A percentile compares a stretch with the other conserved stretches of the same genome.
phyloP scores from a whole-genome alignment of 139 green algal genomes.

The Trebouxia sp. region DNA sequence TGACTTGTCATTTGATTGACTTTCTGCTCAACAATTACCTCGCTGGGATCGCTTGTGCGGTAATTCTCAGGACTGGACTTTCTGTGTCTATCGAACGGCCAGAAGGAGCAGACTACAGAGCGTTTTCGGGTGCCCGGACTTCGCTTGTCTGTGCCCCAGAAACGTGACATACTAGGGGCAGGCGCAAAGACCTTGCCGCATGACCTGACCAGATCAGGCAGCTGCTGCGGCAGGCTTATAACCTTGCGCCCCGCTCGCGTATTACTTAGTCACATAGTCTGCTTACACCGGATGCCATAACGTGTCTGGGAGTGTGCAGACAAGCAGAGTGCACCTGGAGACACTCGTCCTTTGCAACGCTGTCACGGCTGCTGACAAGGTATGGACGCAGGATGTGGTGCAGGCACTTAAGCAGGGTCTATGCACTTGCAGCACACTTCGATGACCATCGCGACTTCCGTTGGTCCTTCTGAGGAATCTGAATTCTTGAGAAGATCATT shows the following conservation, averaged over 20 bases:
- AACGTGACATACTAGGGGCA: constrained; percentile 22
- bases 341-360: background rate
- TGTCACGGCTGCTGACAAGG: background rate
- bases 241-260: background rate
- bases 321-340: background rate
- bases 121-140: constrained; percentile 12
- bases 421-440: too few relatives aligned
- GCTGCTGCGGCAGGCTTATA: background rate
- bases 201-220: background rate
- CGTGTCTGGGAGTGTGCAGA: background rate
- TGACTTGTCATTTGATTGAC: too few relatives aligned
- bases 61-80: constrained; percentile 16
- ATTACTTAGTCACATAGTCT: constrained; percentile 1
- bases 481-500: too few relatives aligned
- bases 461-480: too few relatives aligned
- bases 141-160: constrained; percentile 17
- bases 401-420: background rate
- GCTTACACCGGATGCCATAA: background rate
- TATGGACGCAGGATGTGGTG: background rate
- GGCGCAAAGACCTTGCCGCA: constrained; percentile 7
- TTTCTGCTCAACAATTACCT: background rate
- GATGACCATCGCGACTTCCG: too few relatives aligned
- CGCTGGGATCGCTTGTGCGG: background rate
- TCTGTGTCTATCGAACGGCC: background rate
- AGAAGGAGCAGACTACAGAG: constrained; percentile 20